These are phyloP conservation scores for Vishniacozyma victoriae DNA, from an alignment of 768 basidiomycete genomes.

Conservation along the genomic window DNA sequence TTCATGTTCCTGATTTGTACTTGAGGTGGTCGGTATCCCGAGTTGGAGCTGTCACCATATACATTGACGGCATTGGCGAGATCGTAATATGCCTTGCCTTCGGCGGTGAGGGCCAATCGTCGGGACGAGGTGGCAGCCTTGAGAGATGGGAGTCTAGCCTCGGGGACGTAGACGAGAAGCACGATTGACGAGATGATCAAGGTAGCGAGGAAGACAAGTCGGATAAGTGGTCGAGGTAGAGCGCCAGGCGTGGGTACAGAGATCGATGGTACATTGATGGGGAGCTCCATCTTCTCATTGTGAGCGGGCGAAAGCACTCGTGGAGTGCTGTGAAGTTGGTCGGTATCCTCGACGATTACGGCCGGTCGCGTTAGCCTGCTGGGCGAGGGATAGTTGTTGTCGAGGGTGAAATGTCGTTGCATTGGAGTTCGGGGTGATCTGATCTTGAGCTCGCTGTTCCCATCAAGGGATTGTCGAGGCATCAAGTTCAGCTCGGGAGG, in stretches of 20 bases:
- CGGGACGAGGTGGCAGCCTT: slow-evolving; percentile 19
- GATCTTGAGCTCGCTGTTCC: slow-evolving; percentile 13
- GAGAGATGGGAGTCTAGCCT: slow-evolving; percentile 25
- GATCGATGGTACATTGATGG: slow-evolving; percentile 12
- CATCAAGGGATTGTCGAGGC: slow-evolving; percentile 10
- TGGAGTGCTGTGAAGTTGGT: slow-evolving; percentile 7
- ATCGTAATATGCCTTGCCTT: slow-evolving; percentile 22
- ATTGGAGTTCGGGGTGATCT: slow-evolving; percentile 27
- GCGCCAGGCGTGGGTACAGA: slow-evolving; percentile 5
- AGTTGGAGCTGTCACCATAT: slow-evolving; percentile 14
- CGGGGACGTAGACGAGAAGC: slow-evolving; percentile 24
- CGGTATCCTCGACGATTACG: slow-evolving; percentile 4
- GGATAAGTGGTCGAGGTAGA: slow-evolving; percentile 29
- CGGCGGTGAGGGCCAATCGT: slow-evolving; percentile 20
- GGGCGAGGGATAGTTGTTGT: slow-evolving; percentile 7
- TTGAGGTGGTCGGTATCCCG: slow-evolving; percentile 34
- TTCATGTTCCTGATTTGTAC: slow-evolving; percentile 22
- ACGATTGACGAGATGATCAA: slow-evolving; percentile 19
- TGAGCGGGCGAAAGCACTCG: slow-evolving; percentile 3
- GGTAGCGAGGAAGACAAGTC: slow-evolving; percentile 23
- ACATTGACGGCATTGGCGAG: slow-evolving; percentile 7
- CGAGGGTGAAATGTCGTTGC: slow-evolving; percentile 20
- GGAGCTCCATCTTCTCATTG: slow-evolving; percentile 3
- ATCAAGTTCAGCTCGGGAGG: slow-evolving; percentile 1
- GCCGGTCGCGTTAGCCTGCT: slow-evolving; percentile 10